phyloP scores from a whole-genome alignment of 1,284 basidiomycete genomes.

The Caloboletus inedulis region DNA sequence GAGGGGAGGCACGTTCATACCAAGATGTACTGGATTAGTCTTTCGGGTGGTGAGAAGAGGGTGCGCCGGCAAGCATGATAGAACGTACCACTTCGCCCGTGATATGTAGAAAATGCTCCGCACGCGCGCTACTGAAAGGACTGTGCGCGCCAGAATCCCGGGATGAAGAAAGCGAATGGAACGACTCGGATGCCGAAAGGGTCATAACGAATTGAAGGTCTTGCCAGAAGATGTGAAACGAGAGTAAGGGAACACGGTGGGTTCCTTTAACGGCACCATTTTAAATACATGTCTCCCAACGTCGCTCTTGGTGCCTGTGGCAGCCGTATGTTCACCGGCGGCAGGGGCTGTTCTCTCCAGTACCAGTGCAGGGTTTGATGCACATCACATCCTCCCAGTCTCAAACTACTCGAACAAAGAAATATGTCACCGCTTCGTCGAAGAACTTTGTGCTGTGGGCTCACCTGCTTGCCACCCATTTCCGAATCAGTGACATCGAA shows the following conservation, averaged over 20 bases:
- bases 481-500: not conserved
- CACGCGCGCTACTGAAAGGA: not conserved
- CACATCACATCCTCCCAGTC: not conserved
- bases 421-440: not conserved
- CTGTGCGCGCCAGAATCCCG: not conserved
- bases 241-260: not conserved
- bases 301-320: not conserved
- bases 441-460: not conserved
- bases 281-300: not conserved
- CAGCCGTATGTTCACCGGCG: not conserved
- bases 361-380: conserved; percentile 10
- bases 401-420: not conserved
- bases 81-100: conserved; percentile 20
- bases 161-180: not conserved
- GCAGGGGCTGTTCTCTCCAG: conserved; percentile 3
- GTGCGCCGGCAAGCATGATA: not conserved
- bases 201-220: conserved; percentile 8
- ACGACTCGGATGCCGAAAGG: not conserved
- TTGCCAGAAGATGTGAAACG: conserved; percentile 8
- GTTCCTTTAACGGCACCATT: not conserved
- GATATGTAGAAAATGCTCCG: conserved; percentile 13
- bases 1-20: conserved; percentile 3
- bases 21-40: conserved; percentile 18
- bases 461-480: not conserved
- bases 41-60: conserved; percentile 8